phyloP scores from a whole-genome alignment of 2,329 filamentous ascomycete genomes.

The Arachnomyces sp. region DNA sequence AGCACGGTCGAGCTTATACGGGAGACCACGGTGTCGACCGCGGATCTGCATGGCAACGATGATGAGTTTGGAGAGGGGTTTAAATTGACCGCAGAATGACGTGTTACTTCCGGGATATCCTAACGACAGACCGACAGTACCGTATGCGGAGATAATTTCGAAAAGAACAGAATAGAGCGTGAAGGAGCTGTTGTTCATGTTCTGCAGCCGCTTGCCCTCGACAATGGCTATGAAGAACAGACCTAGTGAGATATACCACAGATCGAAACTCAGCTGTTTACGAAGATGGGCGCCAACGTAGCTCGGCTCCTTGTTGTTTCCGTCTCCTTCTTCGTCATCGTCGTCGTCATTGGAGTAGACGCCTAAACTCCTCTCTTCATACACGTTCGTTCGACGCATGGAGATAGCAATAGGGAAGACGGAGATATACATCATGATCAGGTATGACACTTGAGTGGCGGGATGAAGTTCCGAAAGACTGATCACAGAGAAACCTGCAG shows the following conservation, averaged over 20 bases:
- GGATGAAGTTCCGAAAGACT: constrained; percentile 73
- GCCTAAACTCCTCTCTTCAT: constrained; percentile 68
- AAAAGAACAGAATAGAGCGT: constrained; percentile 66
- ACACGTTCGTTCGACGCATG: constrained; percentile 88
- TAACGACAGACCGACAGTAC: constrained; percentile 84
- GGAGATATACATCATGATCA: constrained; percentile 99
- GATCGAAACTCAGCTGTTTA: constrained; percentile 86
- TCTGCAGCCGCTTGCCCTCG: constrained; percentile 66
- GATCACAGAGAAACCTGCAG: constrained; percentile 80
- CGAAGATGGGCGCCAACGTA: constrained; percentile 90
- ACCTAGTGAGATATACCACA: constrained; percentile 94
- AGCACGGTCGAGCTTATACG: constrained; percentile 61
- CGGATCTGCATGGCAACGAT: constrained; percentile 62
- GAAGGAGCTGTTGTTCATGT: constrained; percentile 51
- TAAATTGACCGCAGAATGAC: constrained; percentile 77
- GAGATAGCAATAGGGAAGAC: constrained; percentile 95
- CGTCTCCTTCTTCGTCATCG: constrained; percentile 44
- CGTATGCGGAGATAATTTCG: constrained; percentile 84
- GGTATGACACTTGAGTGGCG: constrained; percentile 84
- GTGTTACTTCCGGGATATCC: constrained; percentile 71
- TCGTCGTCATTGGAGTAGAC: constrained; percentile 65
- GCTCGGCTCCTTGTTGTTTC: constrained; percentile 57
- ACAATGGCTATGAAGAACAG: constrained; percentile 88
- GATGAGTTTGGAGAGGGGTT: constrained; percentile 58
- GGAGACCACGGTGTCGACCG: constrained; percentile 57